These are phyloP conservation scores for Penicillium sp. DNA, from an alignment of 2,329 filamentous ascomycete genomes.

Conservation along the genomic window DNA sequence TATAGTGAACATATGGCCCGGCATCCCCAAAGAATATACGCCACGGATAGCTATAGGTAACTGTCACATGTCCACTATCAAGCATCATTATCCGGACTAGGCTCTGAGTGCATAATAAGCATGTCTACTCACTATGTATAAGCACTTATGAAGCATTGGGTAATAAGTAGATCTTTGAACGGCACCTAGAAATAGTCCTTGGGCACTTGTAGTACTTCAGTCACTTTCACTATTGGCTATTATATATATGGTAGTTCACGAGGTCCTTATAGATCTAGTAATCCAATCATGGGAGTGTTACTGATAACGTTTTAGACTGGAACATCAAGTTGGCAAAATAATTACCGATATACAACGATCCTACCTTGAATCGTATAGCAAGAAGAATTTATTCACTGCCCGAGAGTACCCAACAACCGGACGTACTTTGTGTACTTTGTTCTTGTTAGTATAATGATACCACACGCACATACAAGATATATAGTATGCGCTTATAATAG, in stretches of 20 bases:
- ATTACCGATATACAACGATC: too few species aligned
- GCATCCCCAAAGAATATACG: neutral
- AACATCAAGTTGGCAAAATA: too few species aligned
- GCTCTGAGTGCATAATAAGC: neutral
- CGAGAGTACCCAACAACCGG: neutral
- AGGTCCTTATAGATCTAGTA: neutral
- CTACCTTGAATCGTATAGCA: neutral
- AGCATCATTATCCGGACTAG: neutral
- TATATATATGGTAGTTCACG: neutral
- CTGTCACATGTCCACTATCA: neutral
- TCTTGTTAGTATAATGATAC: too few species aligned
- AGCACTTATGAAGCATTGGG: neutral
- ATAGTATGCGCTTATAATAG: neutral
- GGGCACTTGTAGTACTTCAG: neutral
- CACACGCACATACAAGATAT: neutral
- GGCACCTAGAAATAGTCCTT: neutral
- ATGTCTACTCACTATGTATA: neutral
- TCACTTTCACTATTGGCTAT: neutral
- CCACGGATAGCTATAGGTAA: neutral
- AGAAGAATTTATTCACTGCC: neutral
- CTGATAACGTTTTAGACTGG: neutral
- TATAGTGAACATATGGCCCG: neutral
- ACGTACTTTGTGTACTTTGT: too few species aligned
- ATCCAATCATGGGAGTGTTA: neutral
- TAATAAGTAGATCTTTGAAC: neutral